These are phyloP conservation scores for Erysimum cheiri DNA, from an alignment of 441 rosid species.

Conservation along the genomic window DNA sequence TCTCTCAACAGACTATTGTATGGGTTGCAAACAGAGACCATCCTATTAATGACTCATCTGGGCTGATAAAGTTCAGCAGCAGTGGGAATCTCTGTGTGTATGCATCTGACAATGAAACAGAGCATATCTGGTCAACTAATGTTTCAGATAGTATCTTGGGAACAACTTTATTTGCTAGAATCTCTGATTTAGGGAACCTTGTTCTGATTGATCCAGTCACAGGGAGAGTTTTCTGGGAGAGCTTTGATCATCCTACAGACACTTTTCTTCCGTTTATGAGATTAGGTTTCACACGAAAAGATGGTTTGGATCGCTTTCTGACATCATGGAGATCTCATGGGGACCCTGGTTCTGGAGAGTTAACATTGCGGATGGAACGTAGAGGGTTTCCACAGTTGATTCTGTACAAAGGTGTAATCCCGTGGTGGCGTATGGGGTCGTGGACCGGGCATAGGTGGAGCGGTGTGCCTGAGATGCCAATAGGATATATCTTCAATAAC, in stretches of 20 bases:
- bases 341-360: conserved; percentile 63
- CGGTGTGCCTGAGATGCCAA: conserved; percentile 58
- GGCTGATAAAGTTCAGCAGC: conserved; percentile 47
- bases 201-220: conserved; percentile 42
- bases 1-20: conserved; percentile 46
- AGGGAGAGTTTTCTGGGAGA: conserved; percentile 47
- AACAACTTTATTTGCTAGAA: conserved; percentile 34
- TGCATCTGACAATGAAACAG: conserved; percentile 42
- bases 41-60: conserved; percentile 53
- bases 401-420: conserved; percentile 49
- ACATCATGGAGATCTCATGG: conserved; percentile 63
- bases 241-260: conserved; percentile 55
- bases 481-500: conserved; percentile 34
- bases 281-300: conserved; percentile 51
- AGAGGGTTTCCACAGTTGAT: conserved; percentile 57
- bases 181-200: conserved; percentile 62
- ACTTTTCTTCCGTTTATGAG: conserved; percentile 58
- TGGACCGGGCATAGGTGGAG: conserved; percentile 71
- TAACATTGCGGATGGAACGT: conserved; percentile 46
- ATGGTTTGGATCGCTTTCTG: conserved; percentile 42
- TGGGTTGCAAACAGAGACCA: conserved; percentile 61
- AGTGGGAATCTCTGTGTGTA: conserved; percentile 51
- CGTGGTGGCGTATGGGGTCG: conserved; percentile 60
- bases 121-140: conserved; percentile 55
- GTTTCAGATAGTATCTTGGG: conserved; percentile 2